Conservation (phyloP, 495 filamentous ascomycete genomes). For the Daldinia grandis region DNA sequence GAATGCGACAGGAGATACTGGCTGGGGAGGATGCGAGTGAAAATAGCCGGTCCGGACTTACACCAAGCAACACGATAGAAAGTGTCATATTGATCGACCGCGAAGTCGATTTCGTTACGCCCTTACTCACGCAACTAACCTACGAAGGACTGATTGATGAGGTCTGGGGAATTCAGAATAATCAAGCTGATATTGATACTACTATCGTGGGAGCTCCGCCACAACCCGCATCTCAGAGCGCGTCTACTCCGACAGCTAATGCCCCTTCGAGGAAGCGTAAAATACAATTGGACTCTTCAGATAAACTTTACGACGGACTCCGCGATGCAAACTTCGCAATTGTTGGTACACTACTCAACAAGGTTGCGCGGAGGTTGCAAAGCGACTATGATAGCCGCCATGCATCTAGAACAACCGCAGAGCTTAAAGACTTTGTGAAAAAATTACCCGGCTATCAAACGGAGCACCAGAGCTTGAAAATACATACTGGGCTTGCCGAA, state of each 20-base stretch:
- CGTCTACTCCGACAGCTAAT: constrained; percentile 49
- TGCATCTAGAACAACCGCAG: constrained; percentile 82
- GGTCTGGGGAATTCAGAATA: constrained; percentile 85
- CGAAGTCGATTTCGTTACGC: constrained; percentile 90
- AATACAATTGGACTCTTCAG: constrained; percentile 86
- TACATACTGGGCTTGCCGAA: constrained; percentile 91
- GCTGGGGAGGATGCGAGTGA: constrained; percentile 77
- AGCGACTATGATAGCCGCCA: constrained; percentile 91
- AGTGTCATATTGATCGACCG: constrained; percentile 94
- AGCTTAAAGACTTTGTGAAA: constrained; percentile 90
- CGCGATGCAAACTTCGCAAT: constrained; percentile 96
- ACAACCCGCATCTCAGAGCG: constrained; percentile 63
- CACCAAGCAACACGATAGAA: constrained; percentile 89
- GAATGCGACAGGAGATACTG: constrained; percentile 90
- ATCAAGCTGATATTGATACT: constrained; percentile 92
- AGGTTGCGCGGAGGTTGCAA: constrained; percentile 86
- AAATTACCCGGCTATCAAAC: constrained; percentile 92
- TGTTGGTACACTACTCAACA: constrained; percentile 86
- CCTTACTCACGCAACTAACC: constrained; percentile 91
- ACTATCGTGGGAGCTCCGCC: constrained; percentile 82
- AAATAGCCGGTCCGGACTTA: constrained; percentile 69
- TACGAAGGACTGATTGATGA: constrained; percentile 98
- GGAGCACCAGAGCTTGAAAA: constrained; percentile 89
- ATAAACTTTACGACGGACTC: constrained; percentile 87
- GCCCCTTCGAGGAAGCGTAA: constrained; percentile 76